phyloP scores from a whole-genome alignment of 208 protist species.

The Vickermania spadyakhi region DNA sequence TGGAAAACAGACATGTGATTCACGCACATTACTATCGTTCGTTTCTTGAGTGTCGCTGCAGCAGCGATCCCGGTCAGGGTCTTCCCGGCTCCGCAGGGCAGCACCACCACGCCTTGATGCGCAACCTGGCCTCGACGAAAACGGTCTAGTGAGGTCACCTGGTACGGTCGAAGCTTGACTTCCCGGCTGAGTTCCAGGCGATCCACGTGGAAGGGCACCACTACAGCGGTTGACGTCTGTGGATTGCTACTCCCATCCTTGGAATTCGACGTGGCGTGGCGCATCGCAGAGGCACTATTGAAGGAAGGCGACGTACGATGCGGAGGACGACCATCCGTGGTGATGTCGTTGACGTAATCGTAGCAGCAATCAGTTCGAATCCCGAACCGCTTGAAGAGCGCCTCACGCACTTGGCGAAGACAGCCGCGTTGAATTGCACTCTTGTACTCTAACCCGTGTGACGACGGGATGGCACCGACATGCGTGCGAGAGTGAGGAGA shows the following conservation, averaged over 20 bases:
- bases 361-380: constrained; percentile 84
- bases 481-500: background rate
- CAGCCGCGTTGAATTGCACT: constrained; percentile 50
- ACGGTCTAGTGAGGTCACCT: constrained; percentile 75
- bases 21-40: constrained; percentile 93
- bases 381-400: constrained; percentile 54
- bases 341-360: constrained; percentile 69
- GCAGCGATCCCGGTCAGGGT: constrained; percentile 98
- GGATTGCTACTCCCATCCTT: too few relatives aligned
- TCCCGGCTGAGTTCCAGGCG: constrained; percentile 42
- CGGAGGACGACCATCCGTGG: background rate
- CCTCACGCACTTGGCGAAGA: constrained; percentile 63
- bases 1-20: constrained; percentile 95
- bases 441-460: constrained; percentile 68
- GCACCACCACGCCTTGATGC: constrained; percentile 96
- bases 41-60: constrained; percentile 89
- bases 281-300: background rate
- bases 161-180: constrained; percentile 76
- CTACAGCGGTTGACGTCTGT: background rate
- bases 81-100: constrained; percentile 99
- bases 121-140: constrained; percentile 77
- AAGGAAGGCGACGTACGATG: background rate
- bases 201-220: constrained; percentile 25
- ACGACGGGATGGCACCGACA: background rate
- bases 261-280: too few relatives aligned